Percentiles rank a stretch among this genome's conserved stretches.
phyloP scores from a whole-genome alignment of 2,329 filamentous ascomycete genomes.

The Trichophyton simii region DNA sequence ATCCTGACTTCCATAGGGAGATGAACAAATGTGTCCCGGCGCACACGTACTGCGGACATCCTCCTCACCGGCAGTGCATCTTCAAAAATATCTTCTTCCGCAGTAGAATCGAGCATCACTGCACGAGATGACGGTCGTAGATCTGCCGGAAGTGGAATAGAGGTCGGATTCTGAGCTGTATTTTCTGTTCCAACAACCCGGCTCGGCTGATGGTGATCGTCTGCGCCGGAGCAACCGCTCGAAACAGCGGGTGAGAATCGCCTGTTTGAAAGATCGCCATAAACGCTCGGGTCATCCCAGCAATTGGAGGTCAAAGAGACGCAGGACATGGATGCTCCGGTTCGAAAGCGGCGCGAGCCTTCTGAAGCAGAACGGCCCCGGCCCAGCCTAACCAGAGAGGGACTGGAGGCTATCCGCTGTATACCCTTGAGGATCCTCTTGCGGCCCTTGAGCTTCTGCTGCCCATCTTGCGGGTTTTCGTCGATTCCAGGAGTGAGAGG shows the following conservation, averaged over 20 bases:
- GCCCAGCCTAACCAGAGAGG: slow-evolving; percentile 53
- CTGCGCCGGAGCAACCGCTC: slow-evolving; percentile 15
- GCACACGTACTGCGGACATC: too few relatives aligned
- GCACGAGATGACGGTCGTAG: slow-evolving; percentile 37
- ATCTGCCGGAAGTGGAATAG: slow-evolving; percentile 52
- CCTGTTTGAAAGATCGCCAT: slow-evolving; percentile 1
- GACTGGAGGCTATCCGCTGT: slow-evolving; percentile 70
- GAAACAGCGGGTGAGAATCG: slow-evolving; percentile 21
- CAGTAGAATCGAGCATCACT: slow-evolving; percentile 13
- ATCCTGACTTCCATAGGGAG: slow-evolving; percentile 76
- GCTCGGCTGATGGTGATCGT: slow-evolving; percentile 44
- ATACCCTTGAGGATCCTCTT: slow-evolving; percentile 60
- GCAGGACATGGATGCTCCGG: slow-evolving; percentile 52
- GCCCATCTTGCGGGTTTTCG: slow-evolving; percentile 8
- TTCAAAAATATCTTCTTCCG: slow-evolving; percentile 14
- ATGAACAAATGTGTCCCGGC: slow-evolving; percentile 57
- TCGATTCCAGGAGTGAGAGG: not conserved
- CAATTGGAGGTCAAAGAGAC: slow-evolving; percentile 48
- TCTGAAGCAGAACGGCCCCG: slow-evolving; percentile 47
- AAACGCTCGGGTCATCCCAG: slow-evolving; percentile 35
- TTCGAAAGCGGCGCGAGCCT: slow-evolving; percentile 48
- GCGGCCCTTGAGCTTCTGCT: slow-evolving; percentile 53
- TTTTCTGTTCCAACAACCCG: slow-evolving; percentile 42
- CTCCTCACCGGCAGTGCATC: slow-evolving; percentile 31
- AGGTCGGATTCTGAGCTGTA: slow-evolving; percentile 31